A percentile compares a stretch with the other conserved stretches of the same genome.
phyloP scores from a whole-genome alignment of 331 rosid genomes.

The Stylosanthes scabra region DNA sequence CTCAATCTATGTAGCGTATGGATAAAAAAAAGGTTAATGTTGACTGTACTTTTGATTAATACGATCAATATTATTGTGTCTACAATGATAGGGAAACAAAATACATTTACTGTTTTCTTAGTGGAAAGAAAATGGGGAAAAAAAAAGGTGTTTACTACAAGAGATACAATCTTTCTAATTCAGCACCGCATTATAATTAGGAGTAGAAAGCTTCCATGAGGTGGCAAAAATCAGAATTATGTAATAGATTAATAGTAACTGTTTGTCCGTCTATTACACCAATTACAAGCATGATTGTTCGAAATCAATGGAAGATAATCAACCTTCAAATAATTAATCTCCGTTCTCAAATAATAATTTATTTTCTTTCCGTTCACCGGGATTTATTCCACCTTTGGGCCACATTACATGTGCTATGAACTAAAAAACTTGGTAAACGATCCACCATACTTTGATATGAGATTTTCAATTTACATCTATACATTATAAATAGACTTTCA shows the following conservation, averaged over 20 bases:
- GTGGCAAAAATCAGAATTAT: constrained; percentile 28
- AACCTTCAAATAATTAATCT: background rate
- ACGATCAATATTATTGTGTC: constrained; percentile 41
- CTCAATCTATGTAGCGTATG: constrained; percentile 38
- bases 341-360: too few relatives aligned
- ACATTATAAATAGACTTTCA: background rate
- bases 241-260: background rate
- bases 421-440: background rate
- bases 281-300: constrained; percentile 19
- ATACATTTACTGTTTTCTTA: constrained; percentile 27
- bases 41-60: constrained; percentile 29
- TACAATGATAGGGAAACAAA: constrained; percentile 37
- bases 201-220: background rate
- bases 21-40: constrained; percentile 24
- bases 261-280: background rate
- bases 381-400: background rate
- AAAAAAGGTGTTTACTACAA: background rate
- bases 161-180: background rate
- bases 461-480: background rate
- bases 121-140: constrained; percentile 14
- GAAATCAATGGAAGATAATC: constrained; percentile 25
- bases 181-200: background rate
- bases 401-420: background rate
- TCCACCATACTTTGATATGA: background rate
- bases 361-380: background rate